Base-by-base conservation (phyloP, 768 basidiomycete species). In the Phlebiopsis flavidoalba region DNA sequence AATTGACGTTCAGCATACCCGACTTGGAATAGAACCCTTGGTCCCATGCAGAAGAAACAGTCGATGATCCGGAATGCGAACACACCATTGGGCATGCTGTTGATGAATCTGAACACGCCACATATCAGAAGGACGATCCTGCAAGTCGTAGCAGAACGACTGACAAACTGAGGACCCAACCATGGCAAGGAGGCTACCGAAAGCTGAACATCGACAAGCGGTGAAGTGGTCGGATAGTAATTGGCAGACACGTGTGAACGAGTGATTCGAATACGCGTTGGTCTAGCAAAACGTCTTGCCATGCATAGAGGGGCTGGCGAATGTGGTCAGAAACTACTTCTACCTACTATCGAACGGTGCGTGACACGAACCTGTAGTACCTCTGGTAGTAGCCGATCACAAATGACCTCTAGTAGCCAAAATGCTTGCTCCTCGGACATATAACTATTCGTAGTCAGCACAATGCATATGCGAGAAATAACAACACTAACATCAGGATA, bases 401-500 rank as follows among this genome's bases (percentile, higher is more conserved):
- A 98, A 6, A 99, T 80, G 1, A 98, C 93, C 69, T 95, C 92
- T 6, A 99, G 80, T 6, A 98, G 79, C 95, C 95, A 98, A 72
- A 99, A 99, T 11, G 95, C 88, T 72, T 98, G 96, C 66, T 98
- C 97, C 74, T 99, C 97, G 2, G 94, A 96, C 93, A 97, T 94
- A 72, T 98, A 99, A 63, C 95, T 98, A 66, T 7, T 35, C 36
- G 6, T 43, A 14, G 64, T 22, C 64, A 57, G 52, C 54, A n/a
- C 31, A 54, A 17, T 8, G 2, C 40, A 17, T 4, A 17, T 43
- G 3, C 8, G 17, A 10, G 40, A 12, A 36, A 8, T 8, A 17
- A 43, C 17, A 10, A 49, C 0, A 71, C 84, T 64, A 67, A 93
- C 93, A 95, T 94, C 55, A 96, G 78, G 67, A 96, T 88, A n/a